Evolutionary conservation across 306 rosid species (phyloP), one percentile per base, ranked within the genome.

Genomic region (Purshia tridentata): DNA sequence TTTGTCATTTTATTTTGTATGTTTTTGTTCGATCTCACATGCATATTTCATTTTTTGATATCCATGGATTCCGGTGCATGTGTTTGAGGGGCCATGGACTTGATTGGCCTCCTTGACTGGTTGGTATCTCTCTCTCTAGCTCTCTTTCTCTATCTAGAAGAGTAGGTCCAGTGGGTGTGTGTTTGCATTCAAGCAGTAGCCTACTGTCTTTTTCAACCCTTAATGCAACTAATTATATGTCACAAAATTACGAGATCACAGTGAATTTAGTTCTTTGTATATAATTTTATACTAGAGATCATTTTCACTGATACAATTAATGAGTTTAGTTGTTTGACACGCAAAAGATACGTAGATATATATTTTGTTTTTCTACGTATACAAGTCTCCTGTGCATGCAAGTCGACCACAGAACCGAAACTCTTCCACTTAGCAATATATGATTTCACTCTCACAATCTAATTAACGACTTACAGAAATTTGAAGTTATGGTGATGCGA

Each of bases 31-130:
- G n/a, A n/a, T n/a, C n/a, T n/a, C n/a, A 4, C 18, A 14, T 29
- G 35, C 35, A 29, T 29, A 29, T 29, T 29, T 29, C 35, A 29
- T 29, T 45, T 10, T n/a, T 29, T 2, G 60, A 54, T 19, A 70
- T 54, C 19, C 51, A 71, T 55, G 16, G n/a, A 44, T 70, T 70
- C 52, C 74, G 53, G 22, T 54, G 35, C 35, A 29, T 29, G 6
- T 0, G 3, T 51, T 53, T 53, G 63, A 23, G 9, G 14, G 75
- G 55, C 39, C 6, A 15, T 15, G 44, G 53, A 55, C 44, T 9
- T 70, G 20, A 54, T 70, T 44, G 44, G 20, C n/a, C 35, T 59
- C n/a, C 35, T 66, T 61, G 77, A 60, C 15, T 7, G 60, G 51
- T 48, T 47, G 70, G 70, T 47, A 47, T 14, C 5, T 29, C 1